Evolutionary conservation across 441 rosid genomes (phyloP), one percentile per base, ranked within the genome.

Genomic region (Adansonia madagascariensis): DNA sequence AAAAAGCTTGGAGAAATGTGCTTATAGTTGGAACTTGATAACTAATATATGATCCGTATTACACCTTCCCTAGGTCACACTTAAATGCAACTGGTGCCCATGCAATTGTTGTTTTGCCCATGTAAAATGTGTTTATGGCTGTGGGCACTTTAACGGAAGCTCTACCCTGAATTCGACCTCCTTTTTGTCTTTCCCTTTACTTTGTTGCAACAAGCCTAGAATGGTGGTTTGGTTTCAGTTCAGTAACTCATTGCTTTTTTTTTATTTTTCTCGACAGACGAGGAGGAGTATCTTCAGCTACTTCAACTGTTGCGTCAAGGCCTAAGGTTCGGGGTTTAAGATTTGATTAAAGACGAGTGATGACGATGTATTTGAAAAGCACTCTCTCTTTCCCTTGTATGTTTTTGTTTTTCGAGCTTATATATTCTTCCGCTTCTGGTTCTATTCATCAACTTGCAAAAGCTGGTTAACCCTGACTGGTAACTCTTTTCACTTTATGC

Each of bases 251-350:
- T 31, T 57, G 15, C 8, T 10, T 41, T 27, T 27, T 27, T 27
- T 27, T 27, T 0, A 0, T 11, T 47, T 27, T 50, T 43, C 18
- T 43, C 46, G 79, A 81, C 93, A 94, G 99, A 71, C 86, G 27
- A 92, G 97, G 91, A 88, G 91, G 86, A 89, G 98, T 81, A 75
- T 95, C 79, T 86, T 95, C 81, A 90, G 95, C 89, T 94, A 79
- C 90, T 93, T 95, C 94, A 92, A 84, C 90, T 95, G 99, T 71
- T 92, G 98, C 55, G 91, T 86, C 46, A 95, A 88, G 85, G 98
- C 97, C 27, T 89, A 62, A 61, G 41, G 3, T 27, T 61, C 12
- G 12, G 8, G 43, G 65, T 11, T 60, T 22, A 24, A 61, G 61
- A 43, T 17, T 62, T 15, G 20, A 8, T 27, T 14, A n/a, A 61